phyloP scores from a whole-genome alignment of 257 asterid genomes.

The Solanum boliviense region DNA sequence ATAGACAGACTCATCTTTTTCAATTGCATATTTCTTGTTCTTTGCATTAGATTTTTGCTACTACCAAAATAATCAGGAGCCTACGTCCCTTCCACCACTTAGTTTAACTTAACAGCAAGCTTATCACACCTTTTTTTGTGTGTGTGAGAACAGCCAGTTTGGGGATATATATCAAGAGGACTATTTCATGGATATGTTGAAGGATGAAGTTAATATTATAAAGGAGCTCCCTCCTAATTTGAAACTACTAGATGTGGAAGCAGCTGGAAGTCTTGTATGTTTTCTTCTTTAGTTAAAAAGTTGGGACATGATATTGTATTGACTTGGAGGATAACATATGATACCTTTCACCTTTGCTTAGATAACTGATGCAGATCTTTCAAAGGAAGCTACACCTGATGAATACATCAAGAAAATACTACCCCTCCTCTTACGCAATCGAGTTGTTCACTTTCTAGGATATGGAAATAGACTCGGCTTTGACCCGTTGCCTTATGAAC shows the following conservation, averaged over 20 bases:
- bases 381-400: constrained; percentile 80
- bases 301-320: background rate
- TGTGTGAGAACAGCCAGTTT: constrained; percentile 59
- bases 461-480: constrained; percentile 90
- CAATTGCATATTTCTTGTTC: background rate
- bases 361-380: constrained; percentile 86
- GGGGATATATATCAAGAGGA: constrained; percentile 81
- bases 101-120: background rate
- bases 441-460: constrained; percentile 87
- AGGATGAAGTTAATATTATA: constrained; percentile 51
- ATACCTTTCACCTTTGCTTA: constrained; percentile 18
- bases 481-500: constrained; percentile 60
- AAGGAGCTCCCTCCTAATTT: constrained; percentile 68
- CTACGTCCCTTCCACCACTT: background rate
- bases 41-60: background rate
- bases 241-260: constrained; percentile 49
- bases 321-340: background rate
- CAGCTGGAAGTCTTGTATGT: constrained; percentile 77
- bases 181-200: constrained; percentile 43
- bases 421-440: constrained; percentile 53
- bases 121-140: background rate
- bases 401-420: constrained; percentile 53
- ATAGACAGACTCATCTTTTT: background rate
- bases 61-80: background rate
- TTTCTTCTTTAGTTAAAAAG: background rate